Base-by-base conservation (phyloP, 306 rosid species). In the Citrullus amarus region DNA sequence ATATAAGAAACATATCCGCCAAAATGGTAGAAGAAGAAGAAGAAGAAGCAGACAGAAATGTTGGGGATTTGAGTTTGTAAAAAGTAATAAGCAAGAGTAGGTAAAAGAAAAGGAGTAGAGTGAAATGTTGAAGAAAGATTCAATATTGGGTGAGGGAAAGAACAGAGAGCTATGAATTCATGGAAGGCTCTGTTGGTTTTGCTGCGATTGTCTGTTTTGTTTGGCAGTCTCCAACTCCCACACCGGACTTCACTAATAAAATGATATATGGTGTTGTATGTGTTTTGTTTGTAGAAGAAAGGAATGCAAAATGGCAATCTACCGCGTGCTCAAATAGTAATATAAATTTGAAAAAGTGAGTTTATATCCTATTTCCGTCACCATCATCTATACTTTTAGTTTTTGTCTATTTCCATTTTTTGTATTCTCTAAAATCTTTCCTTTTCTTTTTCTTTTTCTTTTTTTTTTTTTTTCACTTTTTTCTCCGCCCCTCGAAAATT, bases 151-250 rank as follows among this genome's bases (percentile, higher is more conserved):
- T 32, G 36, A 32, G 36, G 36, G 36, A 32, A 32, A 36, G 39
- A 36, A 36, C 0, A 36, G 5, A 36, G 39, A 36, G 39, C 0
- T 14, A 48, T 48, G 14, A 48, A 48, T 48, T 48, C 54, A 61
- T 80, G 76, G 85, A 48, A 48, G 3, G 1, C 17, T 48, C 85
- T 81, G 63, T 76, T 79, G 76, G 87, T 88, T 81, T 85, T 81
- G 85, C 82, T 80, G 73, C 51, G 54, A 0, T 48, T 13, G 1
- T 13, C 1, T 48, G 13, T 18, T 83, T 20, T 46, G 82, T 86
- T 89, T 88, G 83, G 77, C 87, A 81, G 6, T 71, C 34, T 10
- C 58, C 39, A 58, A 71, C 28, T 25, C 28, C 28, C 0, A 25
- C 28, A 25, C 28, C 28, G 36, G 36, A 32, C 3, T 32, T 32